Percentiles rank a stretch among this genome's conserved stretches.
Evolutionary conservation across 1,284 basidiomycete species (phyloP).

Genomic region (Cryptococcus jaspeensis): DNA sequence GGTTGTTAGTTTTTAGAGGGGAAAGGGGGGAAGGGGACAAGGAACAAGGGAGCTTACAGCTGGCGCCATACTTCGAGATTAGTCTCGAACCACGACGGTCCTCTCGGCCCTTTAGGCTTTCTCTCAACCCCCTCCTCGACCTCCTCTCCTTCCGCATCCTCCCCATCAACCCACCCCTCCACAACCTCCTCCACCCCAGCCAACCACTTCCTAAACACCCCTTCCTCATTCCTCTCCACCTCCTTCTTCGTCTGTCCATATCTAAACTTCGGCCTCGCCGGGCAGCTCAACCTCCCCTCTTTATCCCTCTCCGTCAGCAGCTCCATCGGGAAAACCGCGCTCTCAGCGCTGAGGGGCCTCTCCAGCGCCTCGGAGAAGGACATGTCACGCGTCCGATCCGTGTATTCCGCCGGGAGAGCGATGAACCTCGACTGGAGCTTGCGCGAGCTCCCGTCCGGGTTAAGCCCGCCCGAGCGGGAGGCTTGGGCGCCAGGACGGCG

Average conservation of each 20-base stretch:
- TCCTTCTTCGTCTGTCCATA: conserved; percentile 79
- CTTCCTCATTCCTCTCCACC: conserved; percentile 82
- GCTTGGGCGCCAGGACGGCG: conserved; percentile 3
- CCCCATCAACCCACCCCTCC: conserved; percentile 57
- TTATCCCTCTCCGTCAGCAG: conserved; percentile 20
- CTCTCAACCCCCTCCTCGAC: conserved; percentile 23
- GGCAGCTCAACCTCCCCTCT: conserved; percentile 57
- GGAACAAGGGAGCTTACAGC: conserved; percentile 52
- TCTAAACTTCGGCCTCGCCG: conserved; percentile 75
- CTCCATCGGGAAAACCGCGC: conserved; percentile 53
- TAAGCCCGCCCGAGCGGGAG: conserved; percentile 10
- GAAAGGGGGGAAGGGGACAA: not conserved
- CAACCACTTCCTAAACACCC: conserved; percentile 72
- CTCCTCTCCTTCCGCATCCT: conserved; percentile 21
- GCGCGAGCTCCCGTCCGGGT: not conserved
- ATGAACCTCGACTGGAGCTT: conserved; percentile 70
- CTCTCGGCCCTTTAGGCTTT: conserved; percentile 23
- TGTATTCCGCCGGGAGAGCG: conserved; percentile 62
- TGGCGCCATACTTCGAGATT: conserved; percentile 92
- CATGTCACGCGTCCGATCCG: conserved; percentile 62
- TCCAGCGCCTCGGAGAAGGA: conserved; percentile 58
- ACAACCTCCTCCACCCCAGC: conserved; percentile 61
- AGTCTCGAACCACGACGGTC: conserved; percentile 72
- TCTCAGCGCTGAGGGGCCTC: conserved; percentile 60
- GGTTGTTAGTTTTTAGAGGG: not conserved